Base-by-base conservation (phyloP, 202 grass and related monocot species). In the Setaria viridis region DNA sequence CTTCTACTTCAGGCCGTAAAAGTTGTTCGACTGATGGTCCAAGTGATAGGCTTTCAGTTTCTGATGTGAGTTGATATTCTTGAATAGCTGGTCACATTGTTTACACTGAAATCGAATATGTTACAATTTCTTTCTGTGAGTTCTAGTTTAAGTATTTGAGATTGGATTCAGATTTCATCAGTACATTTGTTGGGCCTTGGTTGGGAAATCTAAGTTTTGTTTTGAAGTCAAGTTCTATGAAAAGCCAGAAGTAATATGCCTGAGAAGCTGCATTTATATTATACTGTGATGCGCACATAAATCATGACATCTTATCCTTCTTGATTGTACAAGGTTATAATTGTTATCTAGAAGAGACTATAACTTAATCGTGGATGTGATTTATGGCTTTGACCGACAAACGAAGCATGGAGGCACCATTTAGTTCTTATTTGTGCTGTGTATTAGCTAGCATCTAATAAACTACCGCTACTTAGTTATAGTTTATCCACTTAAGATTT, bases 61-160 rank as follows among this genome's bases (percentile, higher is more conserved):
- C 95, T 39, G 89, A 95, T 43, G 93, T 95, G 89, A 93, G 93
- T 88, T 87, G 5, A 9, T 77, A 10, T 81, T 80, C 82, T 65
- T 73, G 64, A 56, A 83, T 43, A 78, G 6, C 63, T 77, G 76
- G 9, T 56, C 42, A 68, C 13, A 48, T n/a, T 72, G 7, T 39
- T 72, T 79, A 56, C 17, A 65, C 19, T 72, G 2, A 57, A 74
- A 29, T 49, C 25, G 12, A 67, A 25, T 74, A 74, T 21, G 55
- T 57, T 57, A 56, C 13, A 78, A 29, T 57, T 66, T 71, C 39
- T 72, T 0, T 78, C 13, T 75, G 47, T 55, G 45, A 11, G 71
- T 13, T 66, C 74, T 76, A 47, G 12, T 75, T 75, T 62, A 70
- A 10, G 13, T 79, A 65, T 57, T 33, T 29, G 17, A 48, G 47